Evolutionary conservation across 495 filamentous ascomycete species (phyloP), one percentile per base, ranked within the genome.

Genomic region (Xylaria nigripes): DNA sequence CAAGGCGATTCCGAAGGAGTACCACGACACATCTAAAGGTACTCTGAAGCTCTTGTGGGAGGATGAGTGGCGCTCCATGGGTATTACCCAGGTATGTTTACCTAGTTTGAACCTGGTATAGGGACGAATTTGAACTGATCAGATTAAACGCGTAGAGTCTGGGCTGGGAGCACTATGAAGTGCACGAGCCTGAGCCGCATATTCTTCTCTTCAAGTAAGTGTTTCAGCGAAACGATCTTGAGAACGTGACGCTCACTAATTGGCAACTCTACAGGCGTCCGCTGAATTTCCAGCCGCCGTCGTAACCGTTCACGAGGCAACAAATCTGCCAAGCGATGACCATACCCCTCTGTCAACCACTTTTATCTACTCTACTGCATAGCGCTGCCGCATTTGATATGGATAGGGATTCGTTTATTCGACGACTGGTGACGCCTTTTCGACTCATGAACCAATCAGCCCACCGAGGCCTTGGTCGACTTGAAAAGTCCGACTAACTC

Each of bases 141-240:
- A 29, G 51, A 16, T 25, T 36, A 22, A 19, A 44, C 10, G 2
- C 51, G 3, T 48, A 97, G 90, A 97, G 94, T 69, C 74, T 97
- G 58, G 93, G 93, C 23, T 98, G 93, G 93, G 91, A 96, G 65
- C 93, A 98, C 71, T 98, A 98, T 60, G 93, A 98, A 70, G 93
- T 97, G 50, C 93, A 98, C 67, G 94, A 96, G 70, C 93, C 93
- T 32, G 93, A 98, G 74, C 93, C 93, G 46, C 93, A 98, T 61
- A 97, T 98, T 56, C 81, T 98, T 27, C 80, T 98, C 13, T 98
- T 98, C 80, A 98, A 98, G 93, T 97, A 70, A 70, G 87, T 71
- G 19, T 38, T 15, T 18, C 34, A 48, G 30, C 27, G 21, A 12
- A 23, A 21, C 34, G 24, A 32, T 13, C 6, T 42, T 7, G 16